Percentiles rank a stretch among this genome's conserved stretches.
These are phyloP conservation scores for Rhizophagus sp. DNA, from an alignment of 192 early-diverging fungal genomes.

Conservation along the genomic window DNA sequence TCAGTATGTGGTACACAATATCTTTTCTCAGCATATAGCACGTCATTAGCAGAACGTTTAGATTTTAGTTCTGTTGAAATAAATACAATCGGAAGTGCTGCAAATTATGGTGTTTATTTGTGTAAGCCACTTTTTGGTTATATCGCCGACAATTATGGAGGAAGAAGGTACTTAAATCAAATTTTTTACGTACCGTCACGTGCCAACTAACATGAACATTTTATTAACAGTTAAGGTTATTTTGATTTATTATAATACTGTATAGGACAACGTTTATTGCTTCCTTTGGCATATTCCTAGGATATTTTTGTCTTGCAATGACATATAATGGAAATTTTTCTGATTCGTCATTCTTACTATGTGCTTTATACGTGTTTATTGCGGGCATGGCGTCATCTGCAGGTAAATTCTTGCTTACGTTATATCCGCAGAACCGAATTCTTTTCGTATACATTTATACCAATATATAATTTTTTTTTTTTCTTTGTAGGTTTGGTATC, in stretches of 20 bases:
- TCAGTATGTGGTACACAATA: constrained; percentile 66
- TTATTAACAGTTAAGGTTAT: too few relatives aligned
- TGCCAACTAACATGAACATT: too few relatives aligned
- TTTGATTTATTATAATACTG: neutral
- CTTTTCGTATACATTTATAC: neutral
- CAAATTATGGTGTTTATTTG: constrained; percentile 70
- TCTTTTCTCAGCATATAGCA: constrained; percentile 65
- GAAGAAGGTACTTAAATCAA: constrained; percentile 26
- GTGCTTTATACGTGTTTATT: constrained; percentile 1
- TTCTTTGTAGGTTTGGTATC: neutral
- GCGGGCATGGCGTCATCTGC: constrained; percentile 5
- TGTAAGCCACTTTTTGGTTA: constrained; percentile 59
- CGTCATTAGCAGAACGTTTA: constrained; percentile 50
- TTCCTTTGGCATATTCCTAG: neutral
- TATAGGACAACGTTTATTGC: neutral
- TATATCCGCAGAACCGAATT: neutral
- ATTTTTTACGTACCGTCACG: too few relatives aligned
- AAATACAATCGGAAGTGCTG: constrained; percentile 61
- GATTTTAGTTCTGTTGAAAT: constrained; percentile 60
- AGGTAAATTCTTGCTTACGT: neutral
- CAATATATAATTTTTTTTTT: neutral
- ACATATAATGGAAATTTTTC: constrained; percentile 1
- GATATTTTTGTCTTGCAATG: constrained; percentile 13
- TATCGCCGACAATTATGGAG: constrained; percentile 47
- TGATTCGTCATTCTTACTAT: neutral